phyloP scores from a whole-genome alignment of 148 eudicot species.

The Talinum fruticosum region DNA sequence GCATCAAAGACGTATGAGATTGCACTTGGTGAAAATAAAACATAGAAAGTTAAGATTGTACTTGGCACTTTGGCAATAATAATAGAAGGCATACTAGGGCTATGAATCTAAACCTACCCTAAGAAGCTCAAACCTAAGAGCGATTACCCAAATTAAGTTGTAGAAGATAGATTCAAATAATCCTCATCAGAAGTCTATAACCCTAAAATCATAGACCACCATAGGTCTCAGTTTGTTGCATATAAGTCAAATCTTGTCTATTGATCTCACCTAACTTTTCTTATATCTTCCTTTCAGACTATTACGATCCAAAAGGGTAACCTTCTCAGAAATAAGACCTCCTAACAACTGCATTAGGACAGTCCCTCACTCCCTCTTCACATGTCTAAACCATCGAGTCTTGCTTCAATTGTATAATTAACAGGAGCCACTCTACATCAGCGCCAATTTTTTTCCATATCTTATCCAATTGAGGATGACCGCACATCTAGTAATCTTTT shows the following conservation, averaged over 20 bases:
- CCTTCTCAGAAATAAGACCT: background rate
- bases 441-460: background rate
- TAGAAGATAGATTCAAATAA: background rate
- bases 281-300: background rate
- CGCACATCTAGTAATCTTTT: background rate
- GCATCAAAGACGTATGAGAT: too few relatives aligned
- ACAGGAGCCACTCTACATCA: background rate
- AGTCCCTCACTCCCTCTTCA: background rate
- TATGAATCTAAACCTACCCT: background rate
- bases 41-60: too few relatives aligned
- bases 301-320: background rate
- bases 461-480: background rate
- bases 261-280: background rate
- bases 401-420: background rate
- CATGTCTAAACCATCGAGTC: background rate
- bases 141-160: background rate
- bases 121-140: background rate
- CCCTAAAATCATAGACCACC: background rate
- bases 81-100: background rate
- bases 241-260: background rate
- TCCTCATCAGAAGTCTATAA: too few relatives aligned
- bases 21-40: too few relatives aligned
- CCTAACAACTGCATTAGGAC: background rate
- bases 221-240: background rate
- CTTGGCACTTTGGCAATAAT: too few relatives aligned